A percentile compares a stretch with the other conserved stretches of the same genome.
Evolutionary conservation across 306 rosid genomes (phyloP).

Genomic region (Purshia tridentata): DNA sequence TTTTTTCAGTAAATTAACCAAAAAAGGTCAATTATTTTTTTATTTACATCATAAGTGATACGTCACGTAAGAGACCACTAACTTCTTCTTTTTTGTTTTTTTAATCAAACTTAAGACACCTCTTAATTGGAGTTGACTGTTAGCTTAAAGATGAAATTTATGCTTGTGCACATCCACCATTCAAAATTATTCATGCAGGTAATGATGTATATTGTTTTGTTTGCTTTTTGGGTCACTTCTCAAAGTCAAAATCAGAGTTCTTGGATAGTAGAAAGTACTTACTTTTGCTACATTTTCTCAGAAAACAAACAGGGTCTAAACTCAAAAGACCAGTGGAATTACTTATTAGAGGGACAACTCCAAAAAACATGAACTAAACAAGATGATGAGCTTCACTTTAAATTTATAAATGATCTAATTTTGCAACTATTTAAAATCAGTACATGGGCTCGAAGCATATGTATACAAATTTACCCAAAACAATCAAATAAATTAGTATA

Average conservation of each 20-base stretch:
- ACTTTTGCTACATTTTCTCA: no score
- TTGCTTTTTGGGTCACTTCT: background rate
- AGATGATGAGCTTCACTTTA: background rate
- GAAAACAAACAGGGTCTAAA: no score
- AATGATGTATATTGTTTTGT: background rate
- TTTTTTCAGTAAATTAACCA: no score
- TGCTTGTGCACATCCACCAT: background rate
- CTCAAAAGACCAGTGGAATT: no score
- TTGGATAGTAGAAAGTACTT: no score
- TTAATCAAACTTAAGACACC: no score
- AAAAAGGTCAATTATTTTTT: no score
- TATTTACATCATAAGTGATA: no score
- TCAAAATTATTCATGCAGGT: background rate
- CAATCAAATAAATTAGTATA: conserved; percentile 7
- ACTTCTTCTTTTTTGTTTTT: no score
- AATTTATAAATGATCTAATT: background rate
- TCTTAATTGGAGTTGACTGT: background rate
- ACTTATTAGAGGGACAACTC: no score
- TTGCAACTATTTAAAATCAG: background rate
- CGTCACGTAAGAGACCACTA: background rate
- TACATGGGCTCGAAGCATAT: background rate
- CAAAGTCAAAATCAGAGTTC: background rate
- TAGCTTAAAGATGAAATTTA: background rate
- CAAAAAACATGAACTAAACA: background rate
- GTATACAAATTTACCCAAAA: conserved; percentile 2